Percentiles rank a stretch among this genome's conserved stretches.
Conservation (phyloP, 805 yeast genomes). For the Hemisphaericaspora nanyangensis region DNA sequence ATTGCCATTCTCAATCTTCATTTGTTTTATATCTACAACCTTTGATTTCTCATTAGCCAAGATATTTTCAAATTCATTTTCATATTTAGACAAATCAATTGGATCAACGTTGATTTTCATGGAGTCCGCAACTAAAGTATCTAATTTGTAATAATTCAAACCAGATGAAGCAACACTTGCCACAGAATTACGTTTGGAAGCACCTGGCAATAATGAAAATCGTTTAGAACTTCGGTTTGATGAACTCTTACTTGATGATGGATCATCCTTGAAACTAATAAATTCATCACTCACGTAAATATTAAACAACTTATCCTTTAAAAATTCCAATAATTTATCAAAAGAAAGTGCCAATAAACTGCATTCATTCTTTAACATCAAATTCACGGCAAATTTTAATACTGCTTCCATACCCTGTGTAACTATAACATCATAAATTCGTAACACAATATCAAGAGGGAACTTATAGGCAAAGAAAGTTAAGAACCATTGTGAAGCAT, state of each 20-base stretch:
- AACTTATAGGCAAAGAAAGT: slow-evolving; percentile 94
- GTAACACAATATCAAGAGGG: slow-evolving; percentile 80
- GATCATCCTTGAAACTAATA: slow-evolving; percentile 14
- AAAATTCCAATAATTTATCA: slow-evolving; percentile 70
- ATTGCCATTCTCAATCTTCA: slow-evolving; percentile 65
- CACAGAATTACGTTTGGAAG: slow-evolving; percentile 17
- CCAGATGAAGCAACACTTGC: not conserved
- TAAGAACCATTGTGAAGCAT: slow-evolving; percentile 96
- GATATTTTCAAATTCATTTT: slow-evolving; percentile 72
- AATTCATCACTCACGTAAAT: slow-evolving; percentile 50
- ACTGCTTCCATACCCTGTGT: slow-evolving; percentile 90
- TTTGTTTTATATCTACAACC: slow-evolving; percentile 54
- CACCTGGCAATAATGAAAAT: slow-evolving; percentile 19
- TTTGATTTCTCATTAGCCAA: slow-evolving; percentile 63
- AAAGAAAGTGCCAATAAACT: slow-evolving; percentile 59
- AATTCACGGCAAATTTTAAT: slow-evolving; percentile 76
- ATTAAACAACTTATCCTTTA: slow-evolving; percentile 77
- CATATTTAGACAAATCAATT: slow-evolving; percentile 63
- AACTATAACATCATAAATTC: slow-evolving; percentile 83
- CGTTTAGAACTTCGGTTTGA: slow-evolving; percentile 10
- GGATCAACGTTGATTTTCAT: slow-evolving; percentile 73
- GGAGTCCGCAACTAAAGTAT: slow-evolving; percentile 75
- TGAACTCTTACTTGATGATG: not conserved
- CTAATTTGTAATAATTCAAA: slow-evolving; percentile 52
- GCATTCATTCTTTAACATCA: slow-evolving; percentile 66